These are phyloP conservation scores for Neurospora tetrasperma DNA, from an alignment of 495 filamentous ascomycete species.

Conservation along the genomic window DNA sequence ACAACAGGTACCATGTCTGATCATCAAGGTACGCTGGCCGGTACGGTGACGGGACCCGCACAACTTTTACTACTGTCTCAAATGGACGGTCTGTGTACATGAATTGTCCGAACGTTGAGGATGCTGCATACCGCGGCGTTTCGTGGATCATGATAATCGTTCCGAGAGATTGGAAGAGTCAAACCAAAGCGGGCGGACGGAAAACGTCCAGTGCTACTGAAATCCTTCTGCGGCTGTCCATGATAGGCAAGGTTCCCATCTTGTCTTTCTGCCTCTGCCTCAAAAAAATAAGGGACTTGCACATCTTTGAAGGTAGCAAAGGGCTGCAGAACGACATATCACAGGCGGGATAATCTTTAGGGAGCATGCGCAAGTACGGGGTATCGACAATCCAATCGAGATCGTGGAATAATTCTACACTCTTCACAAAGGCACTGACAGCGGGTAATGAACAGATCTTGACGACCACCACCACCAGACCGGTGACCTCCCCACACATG, in stretches of 20 bases:
- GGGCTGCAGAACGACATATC: constrained; percentile 10
- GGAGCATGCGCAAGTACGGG: neutral
- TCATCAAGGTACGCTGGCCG: neutral
- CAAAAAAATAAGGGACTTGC: neutral
- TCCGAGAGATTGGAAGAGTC: constrained; percentile 22
- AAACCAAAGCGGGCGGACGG: neutral
- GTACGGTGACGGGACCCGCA: constrained; percentile 6
- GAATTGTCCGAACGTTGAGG: neutral
- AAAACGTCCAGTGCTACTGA: neutral
- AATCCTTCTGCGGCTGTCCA: neutral
- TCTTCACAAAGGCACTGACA: neutral
- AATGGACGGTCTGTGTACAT: neutral
- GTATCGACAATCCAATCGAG: neutral
- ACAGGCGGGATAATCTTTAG: constrained; percentile 4
- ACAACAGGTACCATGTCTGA: neutral
- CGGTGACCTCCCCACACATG: neutral
- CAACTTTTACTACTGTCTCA: neutral
- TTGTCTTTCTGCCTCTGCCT: neutral
- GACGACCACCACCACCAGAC: neutral
- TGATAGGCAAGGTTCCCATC: neutral
- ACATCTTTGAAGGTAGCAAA: neutral
- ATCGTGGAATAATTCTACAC: neutral
- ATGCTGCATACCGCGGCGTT: neutral
- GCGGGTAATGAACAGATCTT: neutral
- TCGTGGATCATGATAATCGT: constrained; percentile 11